Conservation (phyloP, 1,139 yeast genomes). For the Kodamaea suecica region DNA sequence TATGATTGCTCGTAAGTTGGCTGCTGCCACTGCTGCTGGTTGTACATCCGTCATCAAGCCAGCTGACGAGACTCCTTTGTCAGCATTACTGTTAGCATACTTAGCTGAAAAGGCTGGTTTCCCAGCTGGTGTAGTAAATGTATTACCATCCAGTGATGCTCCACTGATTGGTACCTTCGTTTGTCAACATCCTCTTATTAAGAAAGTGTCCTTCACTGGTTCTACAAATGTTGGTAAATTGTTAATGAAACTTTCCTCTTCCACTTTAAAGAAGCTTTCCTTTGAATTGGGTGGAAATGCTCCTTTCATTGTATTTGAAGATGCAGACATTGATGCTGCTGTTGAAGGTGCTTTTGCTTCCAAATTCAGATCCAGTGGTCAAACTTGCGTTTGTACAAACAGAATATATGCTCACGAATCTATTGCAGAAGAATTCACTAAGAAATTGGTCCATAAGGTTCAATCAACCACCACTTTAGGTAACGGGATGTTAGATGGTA, state of each 20-base stretch:
- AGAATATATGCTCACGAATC: constrained; percentile 72
- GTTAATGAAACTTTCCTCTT: constrained; percentile 46
- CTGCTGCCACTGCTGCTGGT: constrained; percentile 91
- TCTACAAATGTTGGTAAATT: constrained; percentile 56
- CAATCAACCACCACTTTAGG: constrained; percentile 21
- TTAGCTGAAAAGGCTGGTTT: constrained; percentile 77
- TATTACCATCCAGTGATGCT: constrained; percentile 57
- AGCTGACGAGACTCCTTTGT: constrained; percentile 83
- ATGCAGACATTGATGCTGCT: constrained; percentile 48
- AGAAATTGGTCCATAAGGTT: constrained; percentile 33
- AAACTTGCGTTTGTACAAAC: constrained; percentile 88
- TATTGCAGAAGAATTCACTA: constrained; percentile 58
- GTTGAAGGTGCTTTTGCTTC: constrained; percentile 51
- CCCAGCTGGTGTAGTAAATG: constrained; percentile 80
- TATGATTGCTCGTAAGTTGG: constrained; percentile 89
- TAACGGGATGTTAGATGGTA: constrained; percentile 41
- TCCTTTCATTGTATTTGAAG: constrained; percentile 47
- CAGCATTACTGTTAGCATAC: constrained; percentile 78
- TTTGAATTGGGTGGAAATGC: constrained; percentile 56
- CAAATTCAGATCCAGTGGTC: constrained; percentile 74
- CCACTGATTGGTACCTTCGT: constrained; percentile 58
- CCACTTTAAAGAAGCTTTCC: constrained; percentile 47
- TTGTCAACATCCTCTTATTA: constrained; percentile 37
- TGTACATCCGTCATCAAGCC: constrained; percentile 90
- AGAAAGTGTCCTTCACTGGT: constrained; percentile 57